Percentiles rank a stretch among this genome's conserved stretches.
Evolutionary conservation across 2,329 filamentous ascomycete species (phyloP).

Genomic region (Scytalidium lignicola): DNA sequence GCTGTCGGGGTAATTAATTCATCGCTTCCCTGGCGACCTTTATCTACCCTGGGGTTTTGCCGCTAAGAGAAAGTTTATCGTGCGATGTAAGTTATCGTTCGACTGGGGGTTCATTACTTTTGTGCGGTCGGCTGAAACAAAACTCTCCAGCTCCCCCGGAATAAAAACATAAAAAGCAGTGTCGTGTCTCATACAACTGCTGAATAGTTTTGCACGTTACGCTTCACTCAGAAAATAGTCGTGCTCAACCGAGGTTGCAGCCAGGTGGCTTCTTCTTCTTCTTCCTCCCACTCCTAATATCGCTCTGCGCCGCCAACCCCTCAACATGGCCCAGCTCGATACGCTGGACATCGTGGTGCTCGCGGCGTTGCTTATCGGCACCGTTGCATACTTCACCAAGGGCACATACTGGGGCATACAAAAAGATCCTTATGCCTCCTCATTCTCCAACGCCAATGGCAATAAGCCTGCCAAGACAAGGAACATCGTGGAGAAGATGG

Average conservation of each 20-base stretch:
- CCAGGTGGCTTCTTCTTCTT: not conserved
- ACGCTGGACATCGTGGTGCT: conserved; percentile 94
- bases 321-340: conserved; percentile 87
- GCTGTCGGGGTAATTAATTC: too few relatives aligned
- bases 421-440: conserved; percentile 81
- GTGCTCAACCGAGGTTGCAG: not conserved
- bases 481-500: conserved; percentile 93
- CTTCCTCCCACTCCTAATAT: not conserved
- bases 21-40: not conserved
- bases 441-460: conserved; percentile 60
- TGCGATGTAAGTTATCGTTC: not conserved
- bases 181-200: not conserved
- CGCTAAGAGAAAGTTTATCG: not conserved
- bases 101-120: not conserved
- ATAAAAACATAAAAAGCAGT: not conserved
- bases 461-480: conserved; percentile 78
- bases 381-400: conserved; percentile 94
- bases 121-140: not conserved
- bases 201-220: not conserved
- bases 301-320: not conserved
- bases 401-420: conserved; percentile 86
- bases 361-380: conserved; percentile 75
- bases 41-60: not conserved
- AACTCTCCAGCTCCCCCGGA: not conserved
- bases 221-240: not conserved